Conservation (phyloP, 2,329 filamentous ascomycete genomes). For the Ophiostoma fasciatum region DNA sequence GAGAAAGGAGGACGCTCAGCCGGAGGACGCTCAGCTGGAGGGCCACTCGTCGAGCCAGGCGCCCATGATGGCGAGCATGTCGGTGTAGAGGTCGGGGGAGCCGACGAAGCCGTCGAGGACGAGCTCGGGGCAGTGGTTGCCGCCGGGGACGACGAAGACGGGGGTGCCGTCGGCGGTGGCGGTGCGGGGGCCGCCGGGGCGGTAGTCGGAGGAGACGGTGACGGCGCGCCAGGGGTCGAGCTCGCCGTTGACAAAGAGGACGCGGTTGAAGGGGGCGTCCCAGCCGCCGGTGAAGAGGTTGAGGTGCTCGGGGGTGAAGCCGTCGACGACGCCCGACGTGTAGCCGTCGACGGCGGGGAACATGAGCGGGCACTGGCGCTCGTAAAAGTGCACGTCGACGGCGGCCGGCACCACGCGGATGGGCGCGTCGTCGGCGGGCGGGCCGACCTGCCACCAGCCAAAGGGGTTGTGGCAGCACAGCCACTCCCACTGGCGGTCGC, state of each 20-base stretch:
- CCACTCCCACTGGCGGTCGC: constrained; percentile 39
- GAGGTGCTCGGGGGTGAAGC: constrained; percentile 21
- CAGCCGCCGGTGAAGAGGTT: constrained; percentile 26
- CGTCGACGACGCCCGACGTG: constrained; percentile 18
- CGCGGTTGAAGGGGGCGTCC: constrained; percentile 23
- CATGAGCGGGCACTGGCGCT: constrained; percentile 29
- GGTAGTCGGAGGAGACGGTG: constrained; percentile 22
- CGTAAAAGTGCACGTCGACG: constrained; percentile 23
- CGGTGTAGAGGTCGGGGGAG: constrained; percentile 1
- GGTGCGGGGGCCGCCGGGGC: constrained; percentile 22
- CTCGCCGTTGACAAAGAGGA: constrained; percentile 26
- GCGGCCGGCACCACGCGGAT: constrained; percentile 20
- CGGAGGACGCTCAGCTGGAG: too few relatives aligned
- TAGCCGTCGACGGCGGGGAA: constrained; percentile 23
- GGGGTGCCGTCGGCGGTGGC: constrained; percentile 18
- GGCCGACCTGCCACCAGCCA: constrained; percentile 25
- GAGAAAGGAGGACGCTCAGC: too few relatives aligned
- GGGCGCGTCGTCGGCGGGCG: constrained; percentile 24
- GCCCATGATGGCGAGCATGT: constrained; percentile 4
- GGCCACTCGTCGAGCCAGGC: constrained; percentile 5
- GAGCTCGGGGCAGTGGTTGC: constrained; percentile 27
- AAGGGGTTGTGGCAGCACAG: constrained; percentile 34
- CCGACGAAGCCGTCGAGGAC: background rate
- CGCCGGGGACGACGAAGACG: constrained; percentile 21
- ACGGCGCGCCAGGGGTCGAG: constrained; percentile 26